These are phyloP conservation scores for Ilyonectria mors-panacis DNA, from an alignment of 2,329 filamentous ascomycete species.

Conservation along the genomic window DNA sequence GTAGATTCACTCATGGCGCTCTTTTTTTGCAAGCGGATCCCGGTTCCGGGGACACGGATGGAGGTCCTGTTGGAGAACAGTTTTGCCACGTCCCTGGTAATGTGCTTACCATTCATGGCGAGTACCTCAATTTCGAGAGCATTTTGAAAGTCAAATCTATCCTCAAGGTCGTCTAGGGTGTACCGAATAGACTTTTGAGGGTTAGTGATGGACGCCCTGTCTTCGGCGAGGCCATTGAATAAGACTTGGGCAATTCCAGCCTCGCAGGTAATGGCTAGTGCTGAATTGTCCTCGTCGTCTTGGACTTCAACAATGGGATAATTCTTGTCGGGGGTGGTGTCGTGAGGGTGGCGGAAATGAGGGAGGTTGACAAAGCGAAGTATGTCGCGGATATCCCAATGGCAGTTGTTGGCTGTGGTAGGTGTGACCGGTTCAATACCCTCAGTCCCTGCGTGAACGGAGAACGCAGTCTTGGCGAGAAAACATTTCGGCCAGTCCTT, in stretches of 20 bases:
- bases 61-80: slow-evolving; percentile 50
- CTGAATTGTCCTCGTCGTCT: not conserved
- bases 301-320: slow-evolving; percentile 29
- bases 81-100: slow-evolving; percentile 52
- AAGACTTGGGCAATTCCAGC: slow-evolving; percentile 16
- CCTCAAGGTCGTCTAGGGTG: not conserved
- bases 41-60: slow-evolving; percentile 57
- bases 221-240: slow-evolving; percentile 9
- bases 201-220: not conserved
- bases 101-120: slow-evolving; percentile 59
- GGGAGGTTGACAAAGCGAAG: slow-evolving; percentile 78
- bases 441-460: slow-evolving; percentile 45
- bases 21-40: slow-evolving; percentile 56
- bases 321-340: slow-evolving; percentile 54
- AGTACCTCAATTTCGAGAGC: slow-evolving; percentile 53
- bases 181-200: slow-evolving; percentile 3
- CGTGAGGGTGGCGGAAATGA: slow-evolving; percentile 77
- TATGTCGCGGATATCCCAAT: slow-evolving; percentile 78
- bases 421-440: slow-evolving; percentile 38
- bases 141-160: slow-evolving; percentile 23
- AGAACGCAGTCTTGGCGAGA: slow-evolving; percentile 51
- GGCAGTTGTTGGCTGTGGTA: slow-evolving; percentile 69
- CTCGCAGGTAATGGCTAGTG: slow-evolving; percentile 2
- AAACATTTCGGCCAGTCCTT: slow-evolving; percentile 61
- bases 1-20: slow-evolving; percentile 46